These are phyloP conservation scores for Epichloe elymi DNA, from an alignment of 2,329 filamentous ascomycete species.

Conservation along the genomic window DNA sequence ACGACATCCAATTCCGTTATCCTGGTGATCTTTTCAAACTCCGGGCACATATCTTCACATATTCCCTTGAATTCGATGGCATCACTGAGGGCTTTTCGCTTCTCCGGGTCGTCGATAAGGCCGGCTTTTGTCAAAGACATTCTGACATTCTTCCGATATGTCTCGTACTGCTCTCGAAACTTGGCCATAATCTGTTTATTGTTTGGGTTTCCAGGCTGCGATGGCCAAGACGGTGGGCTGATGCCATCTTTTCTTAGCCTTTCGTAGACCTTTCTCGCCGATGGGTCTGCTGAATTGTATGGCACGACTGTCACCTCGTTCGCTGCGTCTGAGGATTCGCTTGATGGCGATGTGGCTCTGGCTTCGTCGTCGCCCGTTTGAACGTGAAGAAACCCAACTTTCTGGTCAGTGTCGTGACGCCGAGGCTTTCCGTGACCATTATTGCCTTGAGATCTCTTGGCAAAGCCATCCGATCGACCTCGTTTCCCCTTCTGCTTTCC, in stretches of 20 bases:
- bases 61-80: constrained; percentile 56
- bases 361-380: constrained; percentile 5
- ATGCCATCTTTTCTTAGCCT: constrained; percentile 43
- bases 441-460: constrained; percentile 4
- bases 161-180: constrained; percentile 42
- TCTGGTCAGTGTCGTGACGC: not conserved
- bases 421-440: constrained; percentile 4
- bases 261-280: constrained; percentile 36
- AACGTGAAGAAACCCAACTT: constrained; percentile 3
- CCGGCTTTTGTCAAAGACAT: constrained; percentile 44
- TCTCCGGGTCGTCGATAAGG: constrained; percentile 51
- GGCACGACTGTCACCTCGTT: constrained; percentile 3
- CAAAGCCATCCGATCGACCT: constrained; percentile 12
- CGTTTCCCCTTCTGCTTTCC: constrained; percentile 10
- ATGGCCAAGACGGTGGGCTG: constrained; percentile 40
- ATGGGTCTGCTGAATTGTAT: constrained; percentile 21
- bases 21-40: constrained; percentile 50
- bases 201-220: constrained; percentile 37
- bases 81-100: constrained; percentile 46
- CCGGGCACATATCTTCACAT: constrained; percentile 57
- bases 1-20: constrained; percentile 49
- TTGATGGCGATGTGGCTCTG: constrained; percentile 15
- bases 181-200: constrained; percentile 38
- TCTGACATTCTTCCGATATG: constrained; percentile 43
- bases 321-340: constrained; percentile 11